Evolutionary conservation across 768 basidiomycete species (phyloP).

Genomic region (Pleurotus eryngii): DNA sequence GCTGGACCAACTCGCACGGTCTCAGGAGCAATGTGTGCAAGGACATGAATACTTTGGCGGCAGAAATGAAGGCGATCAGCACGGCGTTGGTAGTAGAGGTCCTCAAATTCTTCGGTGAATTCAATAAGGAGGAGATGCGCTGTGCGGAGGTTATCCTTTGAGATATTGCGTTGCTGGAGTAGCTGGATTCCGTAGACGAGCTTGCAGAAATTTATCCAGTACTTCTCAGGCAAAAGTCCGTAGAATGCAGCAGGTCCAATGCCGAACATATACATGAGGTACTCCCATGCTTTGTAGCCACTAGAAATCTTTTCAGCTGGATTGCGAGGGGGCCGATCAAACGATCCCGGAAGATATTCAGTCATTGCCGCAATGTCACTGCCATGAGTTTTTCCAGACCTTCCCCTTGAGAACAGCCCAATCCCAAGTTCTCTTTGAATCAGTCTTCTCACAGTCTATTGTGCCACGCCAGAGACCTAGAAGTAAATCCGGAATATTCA

Average conservation of each 20-base stretch:
- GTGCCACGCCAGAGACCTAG: constrained; percentile 16
- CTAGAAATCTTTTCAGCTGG: constrained; percentile 27
- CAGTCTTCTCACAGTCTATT: constrained; percentile 20
- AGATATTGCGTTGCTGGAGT: constrained; percentile 6
- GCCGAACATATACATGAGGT: constrained; percentile 12
- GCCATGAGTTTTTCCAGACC: constrained; percentile 26
- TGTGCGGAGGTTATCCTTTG: background rate
- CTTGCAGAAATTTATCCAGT: constrained; percentile 15
- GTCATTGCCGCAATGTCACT: constrained; percentile 17
- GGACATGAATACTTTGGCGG: constrained; percentile 15
- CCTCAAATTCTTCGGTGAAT: constrained; percentile 14
- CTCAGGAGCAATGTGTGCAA: constrained; percentile 13
- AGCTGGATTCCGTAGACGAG: constrained; percentile 10
- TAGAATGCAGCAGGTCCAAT: constrained; percentile 13
- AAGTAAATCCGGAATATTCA: constrained; percentile 35
- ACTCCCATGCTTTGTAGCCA: constrained; percentile 16
- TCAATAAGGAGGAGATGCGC: constrained; percentile 10
- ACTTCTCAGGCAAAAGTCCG: constrained; percentile 7
- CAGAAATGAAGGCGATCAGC: constrained; percentile 16
- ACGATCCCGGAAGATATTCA: constrained; percentile 25
- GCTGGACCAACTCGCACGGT: constrained; percentile 14
- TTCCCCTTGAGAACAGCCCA: constrained; percentile 17
- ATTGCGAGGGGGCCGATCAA: constrained; percentile 30
- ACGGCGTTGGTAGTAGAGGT: constrained; percentile 15
- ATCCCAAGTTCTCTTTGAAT: constrained; percentile 15